Percentiles rank a stretch among this genome's conserved stretches.
Evolutionary conservation across 208 protist genomes (phyloP).

Genomic region (Leishmania aethiopica): DNA sequence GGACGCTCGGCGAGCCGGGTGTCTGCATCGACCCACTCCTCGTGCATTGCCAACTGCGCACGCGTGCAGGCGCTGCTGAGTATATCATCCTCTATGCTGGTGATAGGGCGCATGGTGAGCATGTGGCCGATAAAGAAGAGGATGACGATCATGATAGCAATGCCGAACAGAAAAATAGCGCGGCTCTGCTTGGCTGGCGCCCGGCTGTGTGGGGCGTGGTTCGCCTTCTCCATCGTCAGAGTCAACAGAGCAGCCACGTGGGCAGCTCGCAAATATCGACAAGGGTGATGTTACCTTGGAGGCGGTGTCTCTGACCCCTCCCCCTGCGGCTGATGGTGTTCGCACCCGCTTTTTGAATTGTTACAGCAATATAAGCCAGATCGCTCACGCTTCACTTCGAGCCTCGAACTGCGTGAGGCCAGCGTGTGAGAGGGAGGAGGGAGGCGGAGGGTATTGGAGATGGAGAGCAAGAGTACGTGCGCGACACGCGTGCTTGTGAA

Average conservation of each 20-base stretch:
- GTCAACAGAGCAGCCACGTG: not conserved
- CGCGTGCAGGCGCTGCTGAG: constrained; percentile 3
- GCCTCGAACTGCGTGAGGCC: not conserved
- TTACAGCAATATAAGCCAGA: not conserved
- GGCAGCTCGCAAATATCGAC: not conserved
- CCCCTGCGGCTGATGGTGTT: not conserved
- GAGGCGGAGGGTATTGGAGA: not conserved
- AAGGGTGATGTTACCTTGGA: not conserved
- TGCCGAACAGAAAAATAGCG: constrained; percentile 10
- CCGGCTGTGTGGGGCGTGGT: not conserved
- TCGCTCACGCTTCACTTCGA: not conserved
- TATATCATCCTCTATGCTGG: constrained; percentile 35
- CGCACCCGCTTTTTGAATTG: not conserved
- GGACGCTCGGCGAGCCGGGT: not conserved
- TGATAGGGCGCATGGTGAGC: constrained; percentile 28
- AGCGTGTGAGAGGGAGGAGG: not conserved
- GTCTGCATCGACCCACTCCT: constrained; percentile 39
- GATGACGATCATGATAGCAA: constrained; percentile 7
- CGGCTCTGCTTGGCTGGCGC: not conserved
- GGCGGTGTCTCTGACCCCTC: no score
- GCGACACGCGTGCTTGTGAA: not conserved
- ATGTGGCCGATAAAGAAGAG: constrained; percentile 24
- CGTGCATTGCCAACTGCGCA: not conserved
- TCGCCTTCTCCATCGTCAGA: not conserved
- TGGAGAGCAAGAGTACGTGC: not conserved